Conservation (phyloP, 2,329 filamentous ascomycete genomes). For the Aspergillus tanneri region DNA sequence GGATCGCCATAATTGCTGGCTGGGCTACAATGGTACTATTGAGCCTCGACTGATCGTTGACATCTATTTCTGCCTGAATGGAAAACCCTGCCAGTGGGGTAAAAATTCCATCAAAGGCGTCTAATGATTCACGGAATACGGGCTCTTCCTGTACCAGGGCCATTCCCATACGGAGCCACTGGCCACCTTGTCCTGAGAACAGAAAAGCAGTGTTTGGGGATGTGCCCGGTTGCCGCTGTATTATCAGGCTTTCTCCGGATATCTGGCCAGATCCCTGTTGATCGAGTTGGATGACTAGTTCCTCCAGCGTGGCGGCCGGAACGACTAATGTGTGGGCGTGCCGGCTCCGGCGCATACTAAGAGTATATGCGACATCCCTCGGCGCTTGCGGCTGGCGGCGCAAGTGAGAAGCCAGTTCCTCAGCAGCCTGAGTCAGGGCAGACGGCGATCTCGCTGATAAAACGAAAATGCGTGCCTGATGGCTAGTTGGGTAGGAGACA, state of each 20-base stretch:
- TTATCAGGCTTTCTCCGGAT: neutral
- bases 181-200: constrained; percentile 1
- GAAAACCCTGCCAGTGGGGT: neutral
- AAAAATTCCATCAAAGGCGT: neutral
- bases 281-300: neutral
- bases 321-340: neutral
- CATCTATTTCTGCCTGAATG: neutral
- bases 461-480: neutral
- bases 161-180: neutral
- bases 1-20: neutral
- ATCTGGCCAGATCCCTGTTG: neutral
- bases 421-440: neutral
- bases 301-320: neutral
- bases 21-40: neutral
- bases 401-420: neutral
- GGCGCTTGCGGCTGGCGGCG: neutral
- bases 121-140: neutral
- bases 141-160: neutral
- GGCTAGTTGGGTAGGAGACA: neutral
- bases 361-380: neutral
- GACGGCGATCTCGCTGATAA: neutral
- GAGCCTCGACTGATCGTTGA: neutral
- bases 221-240: neutral
- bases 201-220: neutral
- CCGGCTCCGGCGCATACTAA: neutral